Conservation (phyloP, 164 flowering plant species). For the Cinnamomum micranthum region DNA sequence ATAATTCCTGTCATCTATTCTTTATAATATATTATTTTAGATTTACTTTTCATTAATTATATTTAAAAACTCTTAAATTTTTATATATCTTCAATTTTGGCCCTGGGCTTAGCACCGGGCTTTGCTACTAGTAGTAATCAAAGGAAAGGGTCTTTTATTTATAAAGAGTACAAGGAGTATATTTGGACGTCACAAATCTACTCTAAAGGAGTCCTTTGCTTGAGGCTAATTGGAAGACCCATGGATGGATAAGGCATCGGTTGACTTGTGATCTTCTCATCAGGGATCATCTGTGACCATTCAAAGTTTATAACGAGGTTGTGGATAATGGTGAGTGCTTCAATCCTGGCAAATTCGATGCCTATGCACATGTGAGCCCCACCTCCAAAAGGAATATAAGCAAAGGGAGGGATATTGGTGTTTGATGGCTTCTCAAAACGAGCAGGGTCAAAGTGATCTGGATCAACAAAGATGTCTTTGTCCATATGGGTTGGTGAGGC, state of each 20-base stretch:
- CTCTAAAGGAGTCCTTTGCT: background rate
- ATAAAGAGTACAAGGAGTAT: too few species aligned
- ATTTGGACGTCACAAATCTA: background rate
- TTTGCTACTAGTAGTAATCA: too few species aligned
- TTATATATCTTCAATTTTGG: too few species aligned
- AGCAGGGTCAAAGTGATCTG: conserved; percentile 15
- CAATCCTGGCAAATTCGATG: conserved; percentile 18
- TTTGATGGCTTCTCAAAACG: conserved; percentile 16
- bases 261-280: conserved; percentile 25
- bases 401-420: conserved; percentile 16
- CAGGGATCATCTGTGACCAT: conserved; percentile 27
- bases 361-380: conserved; percentile 20
- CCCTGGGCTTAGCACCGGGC: too few species aligned
- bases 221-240: conserved; percentile 33
- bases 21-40: too few species aligned
- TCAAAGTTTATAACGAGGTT: conserved; percentile 16
- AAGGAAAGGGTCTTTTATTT: too few species aligned
- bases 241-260: conserved; percentile 34
- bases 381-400: conserved; percentile 23
- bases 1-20: too few species aligned
- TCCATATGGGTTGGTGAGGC: conserved; percentile 19
- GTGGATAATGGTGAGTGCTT: conserved; percentile 14
- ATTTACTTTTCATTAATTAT: too few species aligned
- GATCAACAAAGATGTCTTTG: conserved; percentile 15
- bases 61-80: too few species aligned